A percentile compares a stretch with the other conserved stretches of the same genome.
phyloP scores from a whole-genome alignment of 1,284 basidiomycete genomes.

The Naganishia liquefaciens region DNA sequence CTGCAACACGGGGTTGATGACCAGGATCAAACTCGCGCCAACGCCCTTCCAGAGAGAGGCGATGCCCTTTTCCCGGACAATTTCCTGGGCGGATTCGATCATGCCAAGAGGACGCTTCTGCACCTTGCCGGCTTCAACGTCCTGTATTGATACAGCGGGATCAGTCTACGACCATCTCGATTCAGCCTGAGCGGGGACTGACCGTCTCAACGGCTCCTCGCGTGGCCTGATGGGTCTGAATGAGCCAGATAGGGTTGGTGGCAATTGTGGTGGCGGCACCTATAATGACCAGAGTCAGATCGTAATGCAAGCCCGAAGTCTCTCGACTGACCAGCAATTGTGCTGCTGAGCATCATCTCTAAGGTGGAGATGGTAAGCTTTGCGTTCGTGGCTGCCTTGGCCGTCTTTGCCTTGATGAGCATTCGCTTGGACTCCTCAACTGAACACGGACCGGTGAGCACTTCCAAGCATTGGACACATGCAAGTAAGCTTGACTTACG shows the following conservation, averaged over 20 bases:
- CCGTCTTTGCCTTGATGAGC: conserved; percentile 51
- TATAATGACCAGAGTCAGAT: conserved; percentile 39
- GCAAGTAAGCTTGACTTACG: conserved; percentile 37
- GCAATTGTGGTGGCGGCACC: conserved; percentile 87
- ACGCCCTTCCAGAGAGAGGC: conserved; percentile 92
- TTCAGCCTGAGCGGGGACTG: not conserved
- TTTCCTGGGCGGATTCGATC: conserved; percentile 68
- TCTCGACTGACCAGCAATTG: conserved; percentile 70
- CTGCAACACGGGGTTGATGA: conserved; percentile 90
- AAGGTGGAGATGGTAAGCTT: conserved; percentile 63
- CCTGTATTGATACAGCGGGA: conserved; percentile 26
- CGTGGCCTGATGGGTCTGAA: conserved; percentile 89
- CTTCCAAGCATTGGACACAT: no score
- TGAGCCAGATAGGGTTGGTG: conserved; percentile 93
- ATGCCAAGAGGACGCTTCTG: conserved; percentile 64
- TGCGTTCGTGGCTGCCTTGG: conserved; percentile 31
- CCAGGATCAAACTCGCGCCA: conserved; percentile 87
- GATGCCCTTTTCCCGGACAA: conserved; percentile 70
- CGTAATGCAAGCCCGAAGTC: no score
- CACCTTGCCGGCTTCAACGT: conserved; percentile 34
- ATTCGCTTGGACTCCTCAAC: conserved; percentile 57
- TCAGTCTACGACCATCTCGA: conserved; percentile 43
- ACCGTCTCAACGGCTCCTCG: conserved; percentile 31
- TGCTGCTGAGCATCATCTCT: conserved; percentile 86
- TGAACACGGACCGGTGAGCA: not conserved